phyloP scores from a whole-genome alignment of 176 grass and related monocot genomes.

The Oryza brachyantha region DNA sequence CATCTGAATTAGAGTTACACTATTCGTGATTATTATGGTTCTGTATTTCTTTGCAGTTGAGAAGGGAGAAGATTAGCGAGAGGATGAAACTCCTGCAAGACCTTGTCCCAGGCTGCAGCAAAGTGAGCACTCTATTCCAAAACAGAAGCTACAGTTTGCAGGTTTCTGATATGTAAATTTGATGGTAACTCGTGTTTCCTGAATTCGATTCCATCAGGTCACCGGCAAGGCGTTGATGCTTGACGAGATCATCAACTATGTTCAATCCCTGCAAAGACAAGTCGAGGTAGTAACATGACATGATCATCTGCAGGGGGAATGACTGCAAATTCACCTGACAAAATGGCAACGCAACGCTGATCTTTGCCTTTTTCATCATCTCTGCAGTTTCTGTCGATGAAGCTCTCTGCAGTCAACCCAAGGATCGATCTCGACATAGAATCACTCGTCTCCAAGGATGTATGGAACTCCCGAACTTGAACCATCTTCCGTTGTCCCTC shows the following conservation, averaged over 20 bases:
- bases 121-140: slow-evolving; percentile 35
- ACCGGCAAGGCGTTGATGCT: slow-evolving; percentile 80
- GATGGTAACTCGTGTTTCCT: slow-evolving; percentile 13
- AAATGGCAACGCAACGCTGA: background rate
- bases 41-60: slow-evolving; percentile 31
- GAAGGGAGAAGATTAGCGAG: slow-evolving; percentile 82
- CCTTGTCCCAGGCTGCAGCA: slow-evolving; percentile 77
- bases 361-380: background rate
- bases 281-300: slow-evolving; percentile 47
- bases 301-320: background rate
- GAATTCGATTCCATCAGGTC: slow-evolving; percentile 36
- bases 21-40: background rate
- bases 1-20: background rate
- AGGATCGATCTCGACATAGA: slow-evolving; percentile 34
- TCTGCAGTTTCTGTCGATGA: slow-evolving; percentile 71
- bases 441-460: slow-evolving; percentile 53
- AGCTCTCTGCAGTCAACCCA: slow-evolving; percentile 47
- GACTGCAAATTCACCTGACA: background rate
- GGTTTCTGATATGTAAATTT: background rate
- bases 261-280: slow-evolving; percentile 74
- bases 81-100: slow-evolving; percentile 87
- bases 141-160: background rate
- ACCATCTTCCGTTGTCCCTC: background rate
- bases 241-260: slow-evolving; percentile 89
- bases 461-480: slow-evolving; percentile 24